These are phyloP conservation scores for Plasmodium chabaudi DNA, from an alignment of 169 alveolate genomes.

Conservation along the genomic window DNA sequence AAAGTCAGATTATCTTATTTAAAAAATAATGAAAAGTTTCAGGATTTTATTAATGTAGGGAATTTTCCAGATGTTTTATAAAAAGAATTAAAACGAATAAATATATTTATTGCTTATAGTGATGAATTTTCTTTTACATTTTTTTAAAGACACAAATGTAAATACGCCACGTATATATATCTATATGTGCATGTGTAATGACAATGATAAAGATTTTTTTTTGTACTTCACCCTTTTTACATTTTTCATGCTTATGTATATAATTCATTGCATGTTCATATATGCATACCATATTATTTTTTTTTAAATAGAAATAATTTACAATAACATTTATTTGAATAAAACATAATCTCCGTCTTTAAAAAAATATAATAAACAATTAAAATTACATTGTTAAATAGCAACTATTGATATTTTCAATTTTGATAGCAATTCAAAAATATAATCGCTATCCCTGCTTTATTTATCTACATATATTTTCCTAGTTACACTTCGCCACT, in stretches of 20 bases:
- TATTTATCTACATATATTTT: too few relatives aligned
- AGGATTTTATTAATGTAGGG: slow-evolving; percentile 72
- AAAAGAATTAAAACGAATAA: neutral
- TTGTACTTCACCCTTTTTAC: slow-evolving; percentile 12
- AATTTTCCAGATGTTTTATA: slow-evolving; percentile 64
- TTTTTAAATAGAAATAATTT: slow-evolving; percentile 11
- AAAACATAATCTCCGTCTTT: slow-evolving; percentile 44
- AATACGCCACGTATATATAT: neutral
- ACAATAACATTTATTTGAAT: slow-evolving; percentile 41
- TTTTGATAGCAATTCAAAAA: neutral
- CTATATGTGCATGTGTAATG: neutral
- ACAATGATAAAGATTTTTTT: neutral
- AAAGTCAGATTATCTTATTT: slow-evolving; percentile 71
- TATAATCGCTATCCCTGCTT: neutral
- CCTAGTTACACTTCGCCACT: too few relatives aligned
- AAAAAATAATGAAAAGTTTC: slow-evolving; percentile 44
- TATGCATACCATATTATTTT: too few relatives aligned
- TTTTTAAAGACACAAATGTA: neutral
- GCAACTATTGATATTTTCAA: too few relatives aligned
- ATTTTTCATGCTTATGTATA: slow-evolving; percentile 14
- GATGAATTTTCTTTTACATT: slow-evolving; percentile 3
- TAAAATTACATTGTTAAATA: too few relatives aligned
- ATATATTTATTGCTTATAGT: neutral
- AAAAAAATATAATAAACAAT: slow-evolving; percentile 3
- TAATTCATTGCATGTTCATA: too few relatives aligned